Base-by-base conservation (phyloP, 2,329 filamentous ascomycete species). In the Didymella arachidicola region DNA sequence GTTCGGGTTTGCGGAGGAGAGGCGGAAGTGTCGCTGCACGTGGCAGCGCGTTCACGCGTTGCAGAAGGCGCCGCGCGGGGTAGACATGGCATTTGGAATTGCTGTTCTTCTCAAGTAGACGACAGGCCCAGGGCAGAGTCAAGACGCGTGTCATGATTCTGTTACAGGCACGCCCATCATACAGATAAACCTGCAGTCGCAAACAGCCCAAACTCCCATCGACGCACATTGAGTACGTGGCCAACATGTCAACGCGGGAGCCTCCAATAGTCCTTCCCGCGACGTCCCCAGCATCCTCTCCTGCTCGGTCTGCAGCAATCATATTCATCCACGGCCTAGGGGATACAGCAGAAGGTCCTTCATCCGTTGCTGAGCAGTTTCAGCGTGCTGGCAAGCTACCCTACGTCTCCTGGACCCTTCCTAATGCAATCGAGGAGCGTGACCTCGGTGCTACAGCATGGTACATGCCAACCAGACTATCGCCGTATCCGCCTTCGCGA, bases 371-470 rank as follows among this genome's bases (percentile, higher is more conserved):
- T 16, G 74, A 78, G 27, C 81, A 82, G 62, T 83, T 84, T 63
- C 81, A 82, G 58, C 66, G 77, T 38, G 79, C 79, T 43, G 70
- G 72, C 59, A 84, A 83, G 68, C 74, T 84, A 5, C 77, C 80
- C 0, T 76, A 82, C 64, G 69, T 83, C 62, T 74, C 77, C 46
- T 84, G 82, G 82, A 71, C 83, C 39, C 76, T 84, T 27, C 82
- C 83, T 14, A 83, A 81, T 53, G 82, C 82, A 2, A 72, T 76
- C 41, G 75, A 80, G 38, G 79, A 83, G 64, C 78, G 73, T 55
- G 80, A 83, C 44, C 73, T 80, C 16, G 77, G 77, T 62, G 70
- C 78, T 25, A 80, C 76, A 58, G 82, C 80, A 19, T 84, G 80
- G 82, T 83, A 77, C 69, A 74, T 71, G 19, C 81, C 78, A 1